A percentile compares a stretch with the other conserved stretches of the same genome.
Evolutionary conservation across 805 yeast genomes (phyloP).

Genomic region (Ascoidea rubescens): DNA sequence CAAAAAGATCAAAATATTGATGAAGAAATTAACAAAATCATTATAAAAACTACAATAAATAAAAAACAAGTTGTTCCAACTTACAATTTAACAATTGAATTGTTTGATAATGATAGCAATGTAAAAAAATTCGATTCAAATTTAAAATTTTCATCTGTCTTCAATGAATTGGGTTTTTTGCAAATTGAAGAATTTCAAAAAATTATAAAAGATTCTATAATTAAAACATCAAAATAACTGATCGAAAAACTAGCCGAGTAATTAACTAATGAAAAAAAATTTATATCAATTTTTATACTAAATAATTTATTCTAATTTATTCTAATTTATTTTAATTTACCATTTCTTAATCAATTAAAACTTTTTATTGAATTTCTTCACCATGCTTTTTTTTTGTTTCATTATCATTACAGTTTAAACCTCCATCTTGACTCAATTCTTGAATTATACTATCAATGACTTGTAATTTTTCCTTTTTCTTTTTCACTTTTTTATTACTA

Average conservation of each 20-base stretch:
- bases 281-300: too few relatives aligned
- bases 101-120: constrained; percentile 10
- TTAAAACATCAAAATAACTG: background rate
- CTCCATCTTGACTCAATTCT: too few relatives aligned
- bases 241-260: too few relatives aligned
- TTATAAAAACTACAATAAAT: constrained; percentile 24
- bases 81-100: constrained; percentile 23
- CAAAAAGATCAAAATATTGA: constrained; percentile 8
- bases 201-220: constrained; percentile 12
- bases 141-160: constrained; percentile 27
- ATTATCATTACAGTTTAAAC: too few relatives aligned
- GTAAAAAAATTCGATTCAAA: constrained; percentile 3
- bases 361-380: too few relatives aligned
- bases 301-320: too few relatives aligned
- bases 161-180: constrained; percentile 31
- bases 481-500: too few relatives aligned
- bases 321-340: background rate
- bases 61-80: constrained; percentile 27
- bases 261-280: too few relatives aligned
- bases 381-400: too few relatives aligned
- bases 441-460: too few relatives aligned
- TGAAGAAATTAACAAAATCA: constrained; percentile 14
- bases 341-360: background rate
- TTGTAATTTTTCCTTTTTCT: too few relatives aligned
- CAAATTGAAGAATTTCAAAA: constrained; percentile 21